Percentiles rank a stretch among this genome's conserved stretches.
Evolutionary conservation across 2,329 filamentous ascomycete genomes (phyloP).

Genomic region (Aspergillus sp.): DNA sequence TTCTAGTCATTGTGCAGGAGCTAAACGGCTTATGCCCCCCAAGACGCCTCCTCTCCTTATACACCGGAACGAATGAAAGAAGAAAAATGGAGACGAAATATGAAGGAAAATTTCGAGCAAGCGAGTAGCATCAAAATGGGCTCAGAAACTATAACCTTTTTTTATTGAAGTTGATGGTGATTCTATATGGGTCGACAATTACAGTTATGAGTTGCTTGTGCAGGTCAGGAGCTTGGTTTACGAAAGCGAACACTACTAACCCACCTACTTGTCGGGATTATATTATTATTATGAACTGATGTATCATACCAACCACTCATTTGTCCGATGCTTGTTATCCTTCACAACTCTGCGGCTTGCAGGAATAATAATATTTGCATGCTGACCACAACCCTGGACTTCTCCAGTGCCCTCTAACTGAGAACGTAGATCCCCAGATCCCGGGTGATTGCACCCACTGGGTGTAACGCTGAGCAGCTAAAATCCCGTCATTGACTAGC

Average conservation of each 20-base stretch:
- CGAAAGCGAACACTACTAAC: constrained; percentile 7
- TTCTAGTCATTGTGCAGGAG: background rate
- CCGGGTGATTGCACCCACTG: background rate
- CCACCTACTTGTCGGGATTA: constrained; percentile 6
- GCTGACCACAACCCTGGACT: background rate
- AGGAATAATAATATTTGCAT: background rate
- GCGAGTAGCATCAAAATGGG: background rate
- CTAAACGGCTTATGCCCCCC: background rate
- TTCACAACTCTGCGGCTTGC: background rate
- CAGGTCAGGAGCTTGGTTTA: constrained; percentile 21
- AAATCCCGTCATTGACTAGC: constrained; percentile 29
- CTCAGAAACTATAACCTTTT: constrained; percentile 17
- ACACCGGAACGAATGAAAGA: background rate
- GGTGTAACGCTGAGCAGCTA: background rate
- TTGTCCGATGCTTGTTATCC: constrained; percentile 3
- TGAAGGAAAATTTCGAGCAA: background rate
- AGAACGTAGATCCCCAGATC: background rate
- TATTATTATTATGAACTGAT: constrained; percentile 8
- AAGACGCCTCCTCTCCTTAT: background rate
- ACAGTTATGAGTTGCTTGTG: constrained; percentile 22
- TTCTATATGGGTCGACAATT: constrained; percentile 20
- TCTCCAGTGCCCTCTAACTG: background rate
- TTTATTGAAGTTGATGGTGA: constrained; percentile 21
- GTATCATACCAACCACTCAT: constrained; percentile 14
- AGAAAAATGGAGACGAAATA: background rate